phyloP scores from a whole-genome alignment of 2,329 filamentous ascomycete species.

The Calonectria pseudoturangicola region DNA sequence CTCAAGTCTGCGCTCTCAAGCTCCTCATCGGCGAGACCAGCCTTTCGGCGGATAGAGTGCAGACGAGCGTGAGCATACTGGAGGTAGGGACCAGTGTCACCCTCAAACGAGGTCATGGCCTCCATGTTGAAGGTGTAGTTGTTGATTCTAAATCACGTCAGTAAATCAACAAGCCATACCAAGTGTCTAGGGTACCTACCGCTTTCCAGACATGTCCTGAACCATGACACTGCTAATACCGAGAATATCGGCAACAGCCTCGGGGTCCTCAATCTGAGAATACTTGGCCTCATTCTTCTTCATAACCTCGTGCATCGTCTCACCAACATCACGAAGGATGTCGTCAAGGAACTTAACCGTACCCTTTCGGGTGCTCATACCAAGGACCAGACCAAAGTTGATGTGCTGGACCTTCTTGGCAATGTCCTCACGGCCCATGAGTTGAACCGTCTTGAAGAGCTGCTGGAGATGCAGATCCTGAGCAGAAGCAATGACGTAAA shows the following conservation, averaged over 20 bases:
- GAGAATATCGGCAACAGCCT: conserved; percentile 87
- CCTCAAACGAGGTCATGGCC: conserved; percentile 88
- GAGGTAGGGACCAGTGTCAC: conserved; percentile 89
- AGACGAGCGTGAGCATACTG: conserved; percentile 89
- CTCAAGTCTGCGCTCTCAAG: conserved; percentile 78
- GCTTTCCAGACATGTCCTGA: conserved; percentile 97
- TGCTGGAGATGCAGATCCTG: conserved; percentile 85
- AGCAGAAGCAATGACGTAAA: conserved; percentile 84
- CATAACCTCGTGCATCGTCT: conserved; percentile 99
- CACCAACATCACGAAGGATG: conserved; percentile 79
- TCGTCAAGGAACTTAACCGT: conserved; percentile 81
- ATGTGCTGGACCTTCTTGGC: conserved; percentile 82
- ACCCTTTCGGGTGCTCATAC: conserved; percentile 82
- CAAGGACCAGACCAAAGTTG: conserved; percentile 84
- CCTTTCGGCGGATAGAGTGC: conserved; percentile 76
- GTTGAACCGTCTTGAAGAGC: conserved; percentile 84
- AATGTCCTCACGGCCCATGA: conserved; percentile 81
- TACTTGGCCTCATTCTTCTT: conserved; percentile 93
- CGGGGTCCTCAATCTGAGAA: conserved; percentile 88
- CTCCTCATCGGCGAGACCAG: conserved; percentile 72
- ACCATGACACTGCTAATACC: conserved; percentile 98
- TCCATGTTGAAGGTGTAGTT: conserved; percentile 86
- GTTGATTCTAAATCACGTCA: conserved; percentile 68
- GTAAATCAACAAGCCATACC: neutral
- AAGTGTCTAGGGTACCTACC: conserved; percentile 67